Evolutionary conservation across 2,329 filamentous ascomycete genomes (phyloP).

Genomic region (Neonectria coccinea): DNA sequence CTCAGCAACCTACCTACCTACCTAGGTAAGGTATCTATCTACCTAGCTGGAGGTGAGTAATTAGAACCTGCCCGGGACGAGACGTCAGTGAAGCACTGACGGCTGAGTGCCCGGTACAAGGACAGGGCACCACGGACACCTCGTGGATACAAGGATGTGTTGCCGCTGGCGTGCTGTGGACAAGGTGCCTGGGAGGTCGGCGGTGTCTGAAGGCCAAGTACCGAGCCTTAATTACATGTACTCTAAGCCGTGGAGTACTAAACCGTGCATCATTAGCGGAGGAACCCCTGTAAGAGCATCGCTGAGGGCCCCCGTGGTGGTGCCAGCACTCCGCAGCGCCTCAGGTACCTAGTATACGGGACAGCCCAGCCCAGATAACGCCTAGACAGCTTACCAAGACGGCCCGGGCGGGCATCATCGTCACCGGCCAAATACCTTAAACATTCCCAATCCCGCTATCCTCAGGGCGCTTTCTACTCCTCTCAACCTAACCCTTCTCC

Average conservation of each 20-base stretch:
- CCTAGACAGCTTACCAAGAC: not conserved
- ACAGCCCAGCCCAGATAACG: not conserved
- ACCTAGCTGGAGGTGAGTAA: not conserved
- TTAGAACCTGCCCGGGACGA: not conserved
- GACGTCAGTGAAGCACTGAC: not conserved
- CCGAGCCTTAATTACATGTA: not conserved
- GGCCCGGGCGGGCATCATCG: not conserved
- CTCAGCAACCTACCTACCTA: too few relatives aligned
- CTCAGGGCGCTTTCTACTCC: not conserved
- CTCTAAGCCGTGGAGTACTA: too few relatives aligned
- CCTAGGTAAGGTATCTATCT: too few relatives aligned
- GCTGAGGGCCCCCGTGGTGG: not conserved
- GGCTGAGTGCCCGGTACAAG: conserved; percentile 13
- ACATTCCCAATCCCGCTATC: not conserved
- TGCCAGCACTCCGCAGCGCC: conserved; percentile 17
- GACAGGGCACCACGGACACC: conserved; percentile 28
- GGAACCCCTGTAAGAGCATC: not conserved
- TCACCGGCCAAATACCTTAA: not conserved
- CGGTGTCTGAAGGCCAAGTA: not conserved
- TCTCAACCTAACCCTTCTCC: not conserved
- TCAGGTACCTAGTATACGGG: conserved; percentile 7
- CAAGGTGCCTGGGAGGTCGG: conserved; percentile 38
- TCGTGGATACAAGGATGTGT: conserved; percentile 31
- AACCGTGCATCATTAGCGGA: not conserved
- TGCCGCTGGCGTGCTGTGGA: conserved; percentile 32